phyloP scores from a whole-genome alignment of 768 basidiomycete genomes.

The Tricholoma saponaceum region DNA sequence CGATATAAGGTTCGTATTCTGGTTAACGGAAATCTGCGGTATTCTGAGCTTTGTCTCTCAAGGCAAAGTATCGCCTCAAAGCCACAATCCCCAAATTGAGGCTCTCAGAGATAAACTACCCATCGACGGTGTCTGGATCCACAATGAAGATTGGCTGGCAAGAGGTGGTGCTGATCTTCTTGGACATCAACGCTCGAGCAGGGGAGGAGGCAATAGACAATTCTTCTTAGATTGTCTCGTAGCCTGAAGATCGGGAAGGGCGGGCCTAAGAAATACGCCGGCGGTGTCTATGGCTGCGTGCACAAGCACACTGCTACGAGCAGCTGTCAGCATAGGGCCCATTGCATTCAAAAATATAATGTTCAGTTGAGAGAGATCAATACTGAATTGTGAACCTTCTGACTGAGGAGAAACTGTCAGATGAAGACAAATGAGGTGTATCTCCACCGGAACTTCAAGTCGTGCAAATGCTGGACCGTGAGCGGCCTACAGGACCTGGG shows the following conservation, averaged over 20 bases:
- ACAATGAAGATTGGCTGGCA: slow-evolving; percentile 49
- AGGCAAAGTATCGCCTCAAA: slow-evolving; percentile 62
- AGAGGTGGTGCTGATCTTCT: slow-evolving; percentile 33
- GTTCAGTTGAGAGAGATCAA: slow-evolving; percentile 38
- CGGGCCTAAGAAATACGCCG: slow-evolving; percentile 64
- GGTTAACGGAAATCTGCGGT: slow-evolving; percentile 40
- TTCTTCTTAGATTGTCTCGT: slow-evolving; percentile 81
- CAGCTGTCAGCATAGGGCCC: slow-evolving; percentile 41
- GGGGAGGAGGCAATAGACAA: slow-evolving; percentile 30
- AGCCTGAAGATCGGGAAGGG: slow-evolving; percentile 62
- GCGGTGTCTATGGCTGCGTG: slow-evolving; percentile 66
- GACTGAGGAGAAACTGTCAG: slow-evolving; percentile 41
- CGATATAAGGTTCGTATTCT: slow-evolving; percentile 38
- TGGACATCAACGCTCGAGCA: slow-evolving; percentile 15
- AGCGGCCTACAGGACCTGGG: slow-evolving; percentile 43
- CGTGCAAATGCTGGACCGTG: slow-evolving; percentile 67
- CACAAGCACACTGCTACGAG: slow-evolving; percentile 45
- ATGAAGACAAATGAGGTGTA: slow-evolving; percentile 67
- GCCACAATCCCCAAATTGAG: slow-evolving; percentile 57
- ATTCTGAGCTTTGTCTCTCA: slow-evolving; percentile 63
- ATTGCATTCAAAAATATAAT: slow-evolving; percentile 51
- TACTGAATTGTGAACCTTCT: slow-evolving; percentile 52
- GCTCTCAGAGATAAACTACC: slow-evolving; percentile 34
- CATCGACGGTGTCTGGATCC: slow-evolving; percentile 50
- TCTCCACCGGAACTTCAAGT: slow-evolving; percentile 60